phyloP scores from a whole-genome alignment of 257 asterid species.

The Scutellaria minor region DNA sequence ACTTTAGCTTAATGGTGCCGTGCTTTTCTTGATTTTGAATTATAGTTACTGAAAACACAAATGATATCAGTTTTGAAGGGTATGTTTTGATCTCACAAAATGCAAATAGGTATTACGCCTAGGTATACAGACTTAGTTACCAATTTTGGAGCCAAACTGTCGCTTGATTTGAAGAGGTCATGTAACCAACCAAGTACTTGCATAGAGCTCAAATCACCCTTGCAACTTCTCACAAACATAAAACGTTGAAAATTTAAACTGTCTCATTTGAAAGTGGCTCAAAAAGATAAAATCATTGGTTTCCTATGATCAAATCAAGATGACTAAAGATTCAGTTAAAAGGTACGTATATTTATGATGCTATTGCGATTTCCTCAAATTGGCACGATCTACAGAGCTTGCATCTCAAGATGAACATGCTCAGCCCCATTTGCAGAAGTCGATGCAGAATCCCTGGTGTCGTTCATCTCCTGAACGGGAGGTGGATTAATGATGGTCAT shows the following conservation, averaged over 20 bases:
- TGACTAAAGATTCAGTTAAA: not conserved
- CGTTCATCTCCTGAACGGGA: slow-evolving; percentile 76
- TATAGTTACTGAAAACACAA: too few species aligned
- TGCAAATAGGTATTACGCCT: too few species aligned
- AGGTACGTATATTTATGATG: not conserved
- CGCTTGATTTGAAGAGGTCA: too few species aligned
- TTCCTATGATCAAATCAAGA: slow-evolving; percentile 17
- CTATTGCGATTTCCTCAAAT: slow-evolving; percentile 8
- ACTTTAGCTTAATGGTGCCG: too few species aligned
- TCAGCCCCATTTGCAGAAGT: slow-evolving; percentile 54
- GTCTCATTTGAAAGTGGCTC: slow-evolving; percentile 2
- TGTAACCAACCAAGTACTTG: not conserved
- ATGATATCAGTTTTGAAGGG: too few species aligned
- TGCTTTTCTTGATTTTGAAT: too few species aligned
- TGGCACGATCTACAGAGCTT: slow-evolving; percentile 51
- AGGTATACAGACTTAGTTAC: too few species aligned
- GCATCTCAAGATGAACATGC: slow-evolving; percentile 77
- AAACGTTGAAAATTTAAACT: slow-evolving; percentile 9
- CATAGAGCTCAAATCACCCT: slow-evolving; percentile 9
- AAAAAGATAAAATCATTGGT: not conserved
- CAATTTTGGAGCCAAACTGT: too few species aligned
- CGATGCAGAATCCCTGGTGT: slow-evolving; percentile 39
- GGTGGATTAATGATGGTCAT: slow-evolving; percentile 94
- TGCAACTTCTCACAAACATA: not conserved
- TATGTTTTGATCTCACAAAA: too few species aligned